Evolutionary conservation across 2,329 filamentous ascomycete species (phyloP), one percentile per base, ranked within the genome.

Genomic region (Herpotrichia juniperi): DNA sequence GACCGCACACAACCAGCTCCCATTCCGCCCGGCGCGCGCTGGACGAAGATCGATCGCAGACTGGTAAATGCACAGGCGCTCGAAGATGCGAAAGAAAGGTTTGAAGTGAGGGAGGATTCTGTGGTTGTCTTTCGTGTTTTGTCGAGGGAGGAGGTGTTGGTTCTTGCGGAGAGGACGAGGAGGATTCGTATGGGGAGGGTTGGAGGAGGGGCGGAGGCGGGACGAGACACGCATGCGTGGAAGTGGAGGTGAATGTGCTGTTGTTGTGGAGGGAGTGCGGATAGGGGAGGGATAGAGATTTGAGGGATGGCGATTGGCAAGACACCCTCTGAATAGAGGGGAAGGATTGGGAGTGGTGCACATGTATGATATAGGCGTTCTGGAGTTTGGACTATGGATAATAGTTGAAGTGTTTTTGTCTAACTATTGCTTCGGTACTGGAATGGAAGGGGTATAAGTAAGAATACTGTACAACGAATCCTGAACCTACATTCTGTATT

Each of bases 11-110:
- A 51, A 40, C 3, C 22, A 21, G n/a, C 24, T 19, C 39, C 35
- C 1, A 52, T 47, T n/a, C 50, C 53, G 7, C 22, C 42, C 3
- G 34, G 25, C 1, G 19, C 44, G 5, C 56, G 50, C 17, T 64
- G 61, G 58, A 64, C 63, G 4, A 53, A 55, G 16, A 58, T 68
- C 31, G 56, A 61, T 26, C 45, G 58, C 10, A 49, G 50, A 1
- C 42, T 65, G 7, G 57, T 69, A 7, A 59, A 59, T 21, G 30
- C 58, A 12, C 37, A 57, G 21, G 59, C 62, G 1, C 51, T 68
- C 2, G 26, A 25, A n/a, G 52, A 61, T 31, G 40, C 51, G 11
- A 51, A 55, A 6, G 56, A 63, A 21, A 40, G 50, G 2, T 67
- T 61, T 19, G 57, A 66, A 22, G 51, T 61, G n/a, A 42, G 54